Evolutionary conservation across 2,329 filamentous ascomycete genomes (phyloP).

Genomic region (Colletotrichum sp.): DNA sequence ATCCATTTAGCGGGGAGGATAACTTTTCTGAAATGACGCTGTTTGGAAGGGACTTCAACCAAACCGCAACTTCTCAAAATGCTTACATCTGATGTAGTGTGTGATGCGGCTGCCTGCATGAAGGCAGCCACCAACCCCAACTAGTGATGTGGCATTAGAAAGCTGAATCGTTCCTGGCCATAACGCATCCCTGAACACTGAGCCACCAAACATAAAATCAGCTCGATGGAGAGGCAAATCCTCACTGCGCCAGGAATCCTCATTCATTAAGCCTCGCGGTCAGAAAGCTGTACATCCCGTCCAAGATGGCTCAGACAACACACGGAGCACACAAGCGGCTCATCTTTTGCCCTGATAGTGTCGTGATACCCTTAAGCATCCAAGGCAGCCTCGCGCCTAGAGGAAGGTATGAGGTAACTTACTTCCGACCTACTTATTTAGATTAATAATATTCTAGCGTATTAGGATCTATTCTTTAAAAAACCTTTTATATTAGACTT

Average conservation of each 20-base stretch:
- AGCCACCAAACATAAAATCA: background rate
- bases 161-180: background rate
- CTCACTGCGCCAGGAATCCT: background rate
- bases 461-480: too few species aligned
- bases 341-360: slow-evolving; percentile 58
- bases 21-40: background rate
- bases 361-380: too few species aligned
- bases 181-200: background rate
- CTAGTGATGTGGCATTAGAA: background rate
- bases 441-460: too few species aligned
- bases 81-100: background rate
- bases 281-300: background rate
- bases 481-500: too few species aligned
- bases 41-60: background rate
- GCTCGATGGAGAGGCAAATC: background rate
- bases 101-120: background rate
- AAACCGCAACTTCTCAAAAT: background rate
- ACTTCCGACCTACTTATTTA: too few species aligned
- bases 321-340: slow-evolving; percentile 44
- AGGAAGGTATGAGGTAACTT: too few species aligned
- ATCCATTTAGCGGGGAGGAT: background rate
- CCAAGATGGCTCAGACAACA: background rate
- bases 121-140: background rate
- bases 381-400: too few species aligned
- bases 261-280: background rate